Evolutionary conservation across 2,329 filamentous ascomycete genomes (phyloP).

Genomic region (Byssothecium circinans): DNA sequence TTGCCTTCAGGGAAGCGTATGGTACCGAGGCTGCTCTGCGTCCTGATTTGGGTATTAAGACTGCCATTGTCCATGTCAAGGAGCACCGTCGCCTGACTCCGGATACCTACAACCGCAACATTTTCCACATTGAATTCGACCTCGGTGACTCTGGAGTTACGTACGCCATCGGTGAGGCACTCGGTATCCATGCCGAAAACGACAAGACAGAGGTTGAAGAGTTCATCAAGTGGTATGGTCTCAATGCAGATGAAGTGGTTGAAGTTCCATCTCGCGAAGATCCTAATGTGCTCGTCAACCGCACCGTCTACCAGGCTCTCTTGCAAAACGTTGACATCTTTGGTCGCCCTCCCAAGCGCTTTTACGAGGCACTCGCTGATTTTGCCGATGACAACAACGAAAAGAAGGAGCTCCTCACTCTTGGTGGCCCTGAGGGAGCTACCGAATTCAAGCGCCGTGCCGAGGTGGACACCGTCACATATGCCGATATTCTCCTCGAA

Average conservation of each 20-base stretch:
- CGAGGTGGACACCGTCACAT: slow-evolving; percentile 90
- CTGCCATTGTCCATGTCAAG: slow-evolving; percentile 83
- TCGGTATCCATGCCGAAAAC: slow-evolving; percentile 96
- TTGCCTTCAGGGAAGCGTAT: slow-evolving; percentile 94
- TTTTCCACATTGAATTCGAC: slow-evolving; percentile 99
- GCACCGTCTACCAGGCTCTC: slow-evolving; percentile 90
- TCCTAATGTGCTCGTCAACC: slow-evolving; percentile 71
- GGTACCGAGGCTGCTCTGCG: slow-evolving; percentile 72
- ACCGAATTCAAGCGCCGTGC: slow-evolving; percentile 89
- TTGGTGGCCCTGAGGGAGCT: slow-evolving; percentile 74
- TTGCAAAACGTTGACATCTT: slow-evolving; percentile 95
- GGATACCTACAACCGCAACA: slow-evolving; percentile 88
- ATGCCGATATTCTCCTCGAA: slow-evolving; percentile 85
- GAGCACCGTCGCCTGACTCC: slow-evolving; percentile 95
- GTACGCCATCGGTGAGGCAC: slow-evolving; percentile 95
- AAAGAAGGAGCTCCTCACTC: slow-evolving; percentile 74
- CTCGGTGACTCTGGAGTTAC: slow-evolving; percentile 86
- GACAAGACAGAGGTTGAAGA: slow-evolving; percentile 74
- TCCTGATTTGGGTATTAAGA: slow-evolving; percentile 84
- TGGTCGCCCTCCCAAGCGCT: slow-evolving; percentile 93
- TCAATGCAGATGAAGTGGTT: slow-evolving; percentile 81
- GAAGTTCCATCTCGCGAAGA: slow-evolving; percentile 88
- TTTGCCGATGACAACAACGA: slow-evolving; percentile 82
- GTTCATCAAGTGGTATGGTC: slow-evolving; percentile 88
- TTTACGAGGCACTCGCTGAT: slow-evolving; percentile 90